phyloP scores from a whole-genome alignment of 1,284 basidiomycete species.

The Boletus sp. region DNA sequence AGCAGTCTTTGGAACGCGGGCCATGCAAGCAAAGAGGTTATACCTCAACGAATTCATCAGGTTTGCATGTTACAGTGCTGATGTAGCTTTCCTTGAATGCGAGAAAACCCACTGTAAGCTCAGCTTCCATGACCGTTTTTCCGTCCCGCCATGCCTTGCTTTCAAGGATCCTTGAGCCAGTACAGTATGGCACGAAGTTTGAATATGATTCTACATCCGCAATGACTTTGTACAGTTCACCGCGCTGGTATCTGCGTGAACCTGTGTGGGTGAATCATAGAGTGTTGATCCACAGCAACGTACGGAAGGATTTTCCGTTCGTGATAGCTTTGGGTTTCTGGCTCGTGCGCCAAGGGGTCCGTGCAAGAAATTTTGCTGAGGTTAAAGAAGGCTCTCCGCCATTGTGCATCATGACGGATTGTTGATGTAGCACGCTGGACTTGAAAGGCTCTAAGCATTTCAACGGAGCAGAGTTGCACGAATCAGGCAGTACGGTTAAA shows the following conservation, averaged over 20 bases:
- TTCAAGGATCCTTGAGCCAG: slow-evolving; percentile 64
- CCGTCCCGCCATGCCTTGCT: slow-evolving; percentile 31
- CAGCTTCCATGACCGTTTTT: slow-evolving; percentile 67
- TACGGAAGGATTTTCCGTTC: slow-evolving; percentile 78
- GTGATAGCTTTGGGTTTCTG: slow-evolving; percentile 45
- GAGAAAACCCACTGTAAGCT: slow-evolving; percentile 87
- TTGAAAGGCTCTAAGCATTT: slow-evolving; percentile 18
- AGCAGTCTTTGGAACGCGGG: neutral
- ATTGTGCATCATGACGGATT: neutral
- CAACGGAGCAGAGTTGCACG: neutral
- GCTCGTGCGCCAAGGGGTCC: slow-evolving; percentile 34
- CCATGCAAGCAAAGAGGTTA: neutral
- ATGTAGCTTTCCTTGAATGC: slow-evolving; percentile 85
- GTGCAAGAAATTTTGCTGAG: slow-evolving; percentile 40
- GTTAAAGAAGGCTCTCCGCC: slow-evolving; percentile 35
- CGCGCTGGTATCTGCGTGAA: slow-evolving; percentile 60
- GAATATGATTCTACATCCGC: slow-evolving; percentile 86
- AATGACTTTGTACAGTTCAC: slow-evolving; percentile 83
- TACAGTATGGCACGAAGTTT: slow-evolving; percentile 88
- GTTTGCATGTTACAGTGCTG: slow-evolving; percentile 77
- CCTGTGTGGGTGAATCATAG: slow-evolving; percentile 7
- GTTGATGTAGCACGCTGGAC: slow-evolving; percentile 11
- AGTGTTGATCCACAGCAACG: slow-evolving; percentile 31
- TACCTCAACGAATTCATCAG: slow-evolving; percentile 73
- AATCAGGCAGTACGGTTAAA: neutral